A percentile compares a stretch with the other conserved stretches of the same genome.
Conservation (phyloP, 73 alveolate genomes). For the Breviolum minutum region DNA sequence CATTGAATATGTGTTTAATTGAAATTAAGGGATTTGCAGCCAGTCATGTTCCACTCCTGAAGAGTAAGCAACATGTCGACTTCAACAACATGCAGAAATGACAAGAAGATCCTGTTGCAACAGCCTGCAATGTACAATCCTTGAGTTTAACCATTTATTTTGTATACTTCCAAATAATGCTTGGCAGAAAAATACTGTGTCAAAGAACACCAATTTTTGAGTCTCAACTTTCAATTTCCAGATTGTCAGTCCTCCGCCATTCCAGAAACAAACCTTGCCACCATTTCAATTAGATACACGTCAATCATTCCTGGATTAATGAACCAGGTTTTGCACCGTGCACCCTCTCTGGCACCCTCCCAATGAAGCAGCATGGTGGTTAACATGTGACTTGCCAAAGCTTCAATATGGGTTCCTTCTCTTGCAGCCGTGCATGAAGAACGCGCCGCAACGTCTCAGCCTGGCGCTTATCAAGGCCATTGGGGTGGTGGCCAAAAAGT, state of each 20-base stretch:
- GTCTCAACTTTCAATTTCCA: neutral
- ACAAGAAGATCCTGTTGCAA: too few relatives aligned
- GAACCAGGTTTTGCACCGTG: neutral
- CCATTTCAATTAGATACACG: too few relatives aligned
- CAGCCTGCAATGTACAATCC: too few relatives aligned
- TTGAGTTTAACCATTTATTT: too few relatives aligned
- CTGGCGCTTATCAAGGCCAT: neutral
- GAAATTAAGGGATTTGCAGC: too few relatives aligned
- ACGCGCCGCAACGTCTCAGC: constrained; percentile 89
- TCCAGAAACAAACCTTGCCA: neutral
- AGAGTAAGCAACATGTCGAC: too few relatives aligned
- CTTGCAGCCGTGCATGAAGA: constrained; percentile 72
- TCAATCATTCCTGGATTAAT: neutral
- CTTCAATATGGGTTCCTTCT: constrained; percentile 31
- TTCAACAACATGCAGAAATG: too few relatives aligned
- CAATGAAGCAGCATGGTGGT: too few relatives aligned
- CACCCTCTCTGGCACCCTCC: too few relatives aligned
- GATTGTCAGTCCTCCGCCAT: neutral
- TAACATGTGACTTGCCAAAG: neutral
- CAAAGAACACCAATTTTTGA: neutral
- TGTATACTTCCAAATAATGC: too few relatives aligned
- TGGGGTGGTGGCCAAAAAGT: neutral
- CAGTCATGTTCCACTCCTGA: too few relatives aligned
- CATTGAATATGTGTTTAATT: too few relatives aligned
- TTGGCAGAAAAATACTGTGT: neutral